Evolutionary conservation across 306 rosid species (phyloP), one percentile per base, ranked within the genome.

Genomic region (Casuarina glauca): DNA sequence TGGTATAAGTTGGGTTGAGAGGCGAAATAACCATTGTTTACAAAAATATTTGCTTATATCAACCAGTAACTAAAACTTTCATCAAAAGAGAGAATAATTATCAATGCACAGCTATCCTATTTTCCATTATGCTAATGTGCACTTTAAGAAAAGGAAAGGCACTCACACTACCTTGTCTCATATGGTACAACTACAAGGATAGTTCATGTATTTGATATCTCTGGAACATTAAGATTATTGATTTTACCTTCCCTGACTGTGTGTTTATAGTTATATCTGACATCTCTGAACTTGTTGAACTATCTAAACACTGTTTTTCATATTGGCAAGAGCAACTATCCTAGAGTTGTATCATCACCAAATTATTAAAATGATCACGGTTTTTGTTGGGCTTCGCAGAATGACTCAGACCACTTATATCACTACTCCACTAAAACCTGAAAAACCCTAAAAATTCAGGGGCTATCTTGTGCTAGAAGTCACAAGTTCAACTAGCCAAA

Each of bases 251-350:
- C 9, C 13, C 42, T n/a, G 4, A 62, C 35, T 62, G 2, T 58
- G 44, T 35, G 69, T 62, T 6, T 35, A 35, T 61, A 61, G 67
- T 13, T 12, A 62, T 62, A 62, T 38, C 35, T 12, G 15, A 62
- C 4, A 9, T 12, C 12, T 62, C 36, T 38, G 16, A 2, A 4
- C n/a, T 36, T 13, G 35, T 36, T 62, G 9, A 35, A 12, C 13
- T 62, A n/a, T 42, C 70, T 66, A 39, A 6, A 41, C 46, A 41
- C 19, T 7, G 35, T 41, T 66, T 64, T 66, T 20, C 71, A 66
- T 66, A 41, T 66, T 66, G 71, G 8, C 69, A 66, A 42, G 50
- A 66, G 41, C 50, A 66, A 41, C 71, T n/a, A 15, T n/a, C 9
- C 16, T 41, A 66, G 35, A 42, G 49, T 42, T 66, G 70, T 41